Evolutionary conservation across 225 moss, liverwort and hornwort genomes (phyloP).

Genomic region (Physcomitrium patens): DNA sequence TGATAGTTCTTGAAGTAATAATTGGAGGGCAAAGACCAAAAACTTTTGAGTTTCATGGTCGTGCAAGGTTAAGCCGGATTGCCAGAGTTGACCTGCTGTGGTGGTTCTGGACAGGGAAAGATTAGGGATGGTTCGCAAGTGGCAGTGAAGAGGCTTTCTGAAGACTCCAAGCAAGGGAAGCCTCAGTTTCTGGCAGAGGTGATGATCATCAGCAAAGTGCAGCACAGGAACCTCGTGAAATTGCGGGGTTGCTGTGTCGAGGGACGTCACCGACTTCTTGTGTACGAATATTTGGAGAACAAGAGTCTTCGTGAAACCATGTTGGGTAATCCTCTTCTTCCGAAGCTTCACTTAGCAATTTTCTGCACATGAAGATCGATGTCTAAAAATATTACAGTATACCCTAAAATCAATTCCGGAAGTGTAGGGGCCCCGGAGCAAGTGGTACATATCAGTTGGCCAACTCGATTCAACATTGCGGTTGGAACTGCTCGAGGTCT

Average conservation of each 20-base stretch:
- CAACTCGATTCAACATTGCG: slow-evolving; percentile 58
- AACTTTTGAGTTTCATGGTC: background rate
- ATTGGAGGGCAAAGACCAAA: no score
- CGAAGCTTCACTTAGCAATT: slow-evolving; percentile 14
- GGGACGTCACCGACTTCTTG: slow-evolving; percentile 52
- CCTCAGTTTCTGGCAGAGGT: slow-evolving; percentile 64
- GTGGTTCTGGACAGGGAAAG: slow-evolving; percentile 38
- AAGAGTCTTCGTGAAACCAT: slow-evolving; percentile 56
- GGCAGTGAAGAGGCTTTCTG: slow-evolving; percentile 55
- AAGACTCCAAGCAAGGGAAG: slow-evolving; percentile 50
- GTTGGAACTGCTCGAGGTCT: slow-evolving; percentile 60
- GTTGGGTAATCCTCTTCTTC: slow-evolving; percentile 37
- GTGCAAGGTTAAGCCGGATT: background rate
- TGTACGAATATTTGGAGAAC: slow-evolving; percentile 65
- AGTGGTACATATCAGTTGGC: slow-evolving; percentile 44
- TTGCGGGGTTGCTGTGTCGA: slow-evolving; percentile 65
- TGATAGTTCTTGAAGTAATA: background rate
- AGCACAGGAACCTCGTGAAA: slow-evolving; percentile 64
- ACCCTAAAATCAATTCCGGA: slow-evolving; percentile 15
- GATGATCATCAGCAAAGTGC: slow-evolving; percentile 61
- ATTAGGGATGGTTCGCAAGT: slow-evolving; percentile 44
- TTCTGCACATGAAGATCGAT: background rate
- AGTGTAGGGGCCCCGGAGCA: slow-evolving; percentile 45
- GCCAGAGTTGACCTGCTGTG: background rate
- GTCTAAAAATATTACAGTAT: background rate